Base-by-base conservation (phyloP, 805 yeast genomes). In the Nakazawaea wickerhamii region DNA sequence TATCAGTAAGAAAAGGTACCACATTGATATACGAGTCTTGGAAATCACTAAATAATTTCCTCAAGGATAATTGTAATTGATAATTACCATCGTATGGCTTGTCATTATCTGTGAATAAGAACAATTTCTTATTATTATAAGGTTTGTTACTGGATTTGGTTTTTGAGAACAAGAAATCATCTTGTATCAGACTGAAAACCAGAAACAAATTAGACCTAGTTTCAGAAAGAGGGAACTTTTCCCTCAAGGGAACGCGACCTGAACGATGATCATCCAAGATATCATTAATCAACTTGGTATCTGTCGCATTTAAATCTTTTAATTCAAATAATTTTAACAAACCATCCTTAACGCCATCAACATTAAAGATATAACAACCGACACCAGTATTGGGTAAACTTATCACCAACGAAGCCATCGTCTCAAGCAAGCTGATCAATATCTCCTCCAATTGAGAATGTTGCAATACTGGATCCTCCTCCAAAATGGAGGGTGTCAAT, bases 51-150 rank as follows among this genome's bases (percentile, higher is more conserved):
- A 83, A 68, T 4, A 80, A 65, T 15, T 73, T 74, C 49, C 81
- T 71, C 19, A 86, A 63, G 5, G 75, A 63, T 36, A 65, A 67
- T 51, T 71, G 71, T 3, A 67, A 61, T 2, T 52, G 44, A 13
- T 70, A 65, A 6, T 64, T 52, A 6, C 64, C 63, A 41, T 67
- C 66, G 48, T 63, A 72, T 0, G 96, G 97, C 36, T 60, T 61
- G 50, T 84, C 93, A 55, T 82, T 79, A 55, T 81, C 84, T 0
- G 96, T 86, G 53, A 89, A 76, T 55, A 88, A 63, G 49, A 87
- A 73, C 3, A 86, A 61, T 51, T 83, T 79, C 49, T 74, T 76
- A 34, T 70, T 70, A 38, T 76, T 75, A 56, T 71, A 81, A 19
- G 57, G 55, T 40, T 62, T 65, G 31, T 71, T 74, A 27, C 54